Percentiles rank a stretch among this genome's conserved stretches.
phyloP scores from a whole-genome alignment of 2,329 filamentous ascomycete genomes.

The Cladosporium sp. region DNA sequence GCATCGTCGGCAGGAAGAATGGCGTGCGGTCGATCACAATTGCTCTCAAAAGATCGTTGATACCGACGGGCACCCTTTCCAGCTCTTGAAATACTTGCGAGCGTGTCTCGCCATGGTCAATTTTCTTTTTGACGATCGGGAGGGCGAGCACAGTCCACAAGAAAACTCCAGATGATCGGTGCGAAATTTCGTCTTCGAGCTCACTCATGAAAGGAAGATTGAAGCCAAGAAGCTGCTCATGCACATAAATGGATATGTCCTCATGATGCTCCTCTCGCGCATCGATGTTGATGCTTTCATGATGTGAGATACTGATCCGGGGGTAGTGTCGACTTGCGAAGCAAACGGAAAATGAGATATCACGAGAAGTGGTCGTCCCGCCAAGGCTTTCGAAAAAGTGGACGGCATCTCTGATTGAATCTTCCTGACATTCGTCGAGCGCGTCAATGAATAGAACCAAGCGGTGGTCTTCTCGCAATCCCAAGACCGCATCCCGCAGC shows the following conservation, averaged over 20 bases:
- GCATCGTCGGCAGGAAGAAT: neutral
- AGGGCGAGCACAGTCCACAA: neutral
- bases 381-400: neutral
- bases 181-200: neutral
- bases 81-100: neutral
- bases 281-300: neutral
- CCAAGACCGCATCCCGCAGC: neutral
- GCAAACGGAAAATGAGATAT: neutral
- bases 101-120: neutral
- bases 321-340: slow-evolving; percentile 8
- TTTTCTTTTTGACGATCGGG: neutral
- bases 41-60: neutral
- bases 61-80: neutral
- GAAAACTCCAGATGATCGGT: neutral
- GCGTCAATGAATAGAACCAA: slow-evolving; percentile 2
- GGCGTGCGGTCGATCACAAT: neutral
- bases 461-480: neutral
- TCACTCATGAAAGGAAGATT: neutral
- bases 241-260: neutral
- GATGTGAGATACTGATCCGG: neutral
- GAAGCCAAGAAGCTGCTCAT: too few species aligned
- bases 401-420: neutral
- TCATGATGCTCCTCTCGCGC: neutral
- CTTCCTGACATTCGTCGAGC: slow-evolving; percentile 4
- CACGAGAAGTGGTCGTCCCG: neutral